phyloP scores from a whole-genome alignment of 768 basidiomycete species.

The Lanmaoa rubissima region DNA sequence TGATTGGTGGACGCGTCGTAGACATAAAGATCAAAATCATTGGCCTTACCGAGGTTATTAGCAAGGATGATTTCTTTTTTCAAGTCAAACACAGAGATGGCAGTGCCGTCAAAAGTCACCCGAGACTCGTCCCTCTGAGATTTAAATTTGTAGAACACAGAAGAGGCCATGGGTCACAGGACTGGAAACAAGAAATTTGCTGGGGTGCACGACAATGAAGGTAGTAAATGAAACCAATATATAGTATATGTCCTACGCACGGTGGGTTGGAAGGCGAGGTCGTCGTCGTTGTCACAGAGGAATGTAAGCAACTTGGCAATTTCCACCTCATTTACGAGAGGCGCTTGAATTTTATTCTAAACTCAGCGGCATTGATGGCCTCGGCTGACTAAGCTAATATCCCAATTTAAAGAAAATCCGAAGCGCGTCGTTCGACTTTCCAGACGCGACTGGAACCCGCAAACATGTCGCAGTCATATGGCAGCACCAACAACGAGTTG shows the following conservation, averaged over 20 bases:
- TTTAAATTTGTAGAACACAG: constrained; percentile 98
- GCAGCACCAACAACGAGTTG: constrained; percentile 22
- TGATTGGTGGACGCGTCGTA: constrained; percentile 84
- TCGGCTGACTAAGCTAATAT: constrained; percentile 19
- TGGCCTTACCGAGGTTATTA: constrained; percentile 94
- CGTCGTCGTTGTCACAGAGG: constrained; percentile 4
- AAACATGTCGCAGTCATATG: constrained; percentile 32
- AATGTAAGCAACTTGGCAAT: constrained; percentile 1
- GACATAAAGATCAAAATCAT: constrained; percentile 92
- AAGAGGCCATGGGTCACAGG: constrained; percentile 66
- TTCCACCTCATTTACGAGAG: constrained; percentile 12
- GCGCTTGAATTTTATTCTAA: constrained; percentile 17
- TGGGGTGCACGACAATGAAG: constrained; percentile 15
- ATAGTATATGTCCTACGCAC: constrained; percentile 22
- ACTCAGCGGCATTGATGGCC: constrained; percentile 3
- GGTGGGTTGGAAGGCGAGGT: constrained; percentile 5
- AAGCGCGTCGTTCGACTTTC: constrained; percentile 14
- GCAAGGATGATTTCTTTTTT: constrained; percentile 98
- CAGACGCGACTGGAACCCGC: neutral
- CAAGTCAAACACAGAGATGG: constrained; percentile 98
- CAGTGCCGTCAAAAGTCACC: constrained; percentile 97
- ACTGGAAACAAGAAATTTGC: constrained; percentile 12
- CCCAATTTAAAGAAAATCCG: constrained; percentile 7
- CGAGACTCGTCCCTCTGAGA: constrained; percentile 93
- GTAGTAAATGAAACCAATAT: constrained; percentile 15